These are phyloP conservation scores for Apostasia shenzhenica DNA, from an alignment of 106 monocot genomes.

Conservation along the genomic window DNA sequence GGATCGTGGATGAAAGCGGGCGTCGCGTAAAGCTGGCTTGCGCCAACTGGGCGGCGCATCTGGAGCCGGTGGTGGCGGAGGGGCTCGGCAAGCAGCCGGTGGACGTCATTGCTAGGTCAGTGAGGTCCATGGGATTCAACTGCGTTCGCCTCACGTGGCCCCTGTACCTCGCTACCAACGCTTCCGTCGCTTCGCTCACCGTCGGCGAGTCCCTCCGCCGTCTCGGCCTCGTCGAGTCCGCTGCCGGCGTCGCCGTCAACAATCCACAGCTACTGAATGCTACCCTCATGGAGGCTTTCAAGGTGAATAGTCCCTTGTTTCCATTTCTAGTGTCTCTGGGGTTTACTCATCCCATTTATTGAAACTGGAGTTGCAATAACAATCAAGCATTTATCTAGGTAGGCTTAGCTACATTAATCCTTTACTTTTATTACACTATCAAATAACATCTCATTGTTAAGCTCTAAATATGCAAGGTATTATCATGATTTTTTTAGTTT, in stretches of 20 bases:
- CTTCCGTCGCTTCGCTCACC: conserved; percentile 25
- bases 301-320: conserved; percentile 10
- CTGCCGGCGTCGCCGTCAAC: conserved; percentile 27
- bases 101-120: conserved; percentile 24
- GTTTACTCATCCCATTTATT: no score
- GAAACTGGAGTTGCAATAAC: no score
- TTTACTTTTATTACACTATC: no score
- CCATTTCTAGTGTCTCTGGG: no score
- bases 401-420: no score
- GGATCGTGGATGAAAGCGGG: conserved; percentile 56
- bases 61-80: conserved; percentile 59
- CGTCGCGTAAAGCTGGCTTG: conserved; percentile 71
- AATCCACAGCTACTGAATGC: conserved; percentile 25
- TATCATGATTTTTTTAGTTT: no score
- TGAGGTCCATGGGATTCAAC: conserved; percentile 69
- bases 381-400: no score
- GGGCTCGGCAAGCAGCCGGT: conserved; percentile 57
- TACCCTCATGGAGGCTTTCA: conserved; percentile 31
- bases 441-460: no score
- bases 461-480: no score
- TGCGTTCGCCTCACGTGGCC: conserved; percentile 83
- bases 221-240: conserved; percentile 27
- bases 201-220: conserved; percentile 37
- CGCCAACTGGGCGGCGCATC: conserved; percentile 72
- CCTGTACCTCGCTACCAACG: conserved; percentile 31